Evolutionary conservation across 768 basidiomycete species (phyloP), one percentile per base, ranked within the genome.

Genomic region (Hygrocybe coccinea): DNA sequence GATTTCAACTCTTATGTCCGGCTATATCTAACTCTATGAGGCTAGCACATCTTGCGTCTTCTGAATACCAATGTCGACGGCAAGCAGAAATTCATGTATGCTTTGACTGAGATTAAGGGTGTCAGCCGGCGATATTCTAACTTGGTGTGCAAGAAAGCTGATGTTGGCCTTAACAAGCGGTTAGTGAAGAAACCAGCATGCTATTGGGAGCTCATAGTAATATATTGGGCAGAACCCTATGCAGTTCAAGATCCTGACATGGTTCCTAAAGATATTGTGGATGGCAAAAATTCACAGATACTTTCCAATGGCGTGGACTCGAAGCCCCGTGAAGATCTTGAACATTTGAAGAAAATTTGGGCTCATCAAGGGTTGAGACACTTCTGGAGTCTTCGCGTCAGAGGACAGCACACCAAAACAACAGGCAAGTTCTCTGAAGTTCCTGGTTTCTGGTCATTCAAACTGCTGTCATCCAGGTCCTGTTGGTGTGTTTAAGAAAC

Each of bases 41-140:
- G 50, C 48, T 67, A 97, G 92, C 97, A 98, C 85, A 99, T 99
- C 74, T 78, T 99, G 59, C 97, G 97, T 89, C 85, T 99, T 44
- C 81, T 97, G 65, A 98, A 98, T 82, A 98, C 97, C 72, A 98
- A 98, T 79, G 97, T 99, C 63, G 95, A 98, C 75, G 97, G 97
- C 64, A 95, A 95, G 73, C 87, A 97, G 66, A 99, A 99, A 80
- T 88, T 99, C 74, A 97, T 93, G 90, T 98, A 93, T 74, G 95
- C 97, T 67, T 73, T 98, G 79, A 98, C 97, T 47, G 97, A 99
- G 80, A 99, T 99, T 83, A 98, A 98, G 83, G 97, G 97, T 85
- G 97, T 99, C 58, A 97, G 97, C 67, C 88, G 97, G 62, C 89
- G 97, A 52, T 99, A 98, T 78, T 87, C 97, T 69, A 98, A 98